Evolutionary conservation across 257 asterid species (phyloP).

Genomic region (Misopates orontium): DNA sequence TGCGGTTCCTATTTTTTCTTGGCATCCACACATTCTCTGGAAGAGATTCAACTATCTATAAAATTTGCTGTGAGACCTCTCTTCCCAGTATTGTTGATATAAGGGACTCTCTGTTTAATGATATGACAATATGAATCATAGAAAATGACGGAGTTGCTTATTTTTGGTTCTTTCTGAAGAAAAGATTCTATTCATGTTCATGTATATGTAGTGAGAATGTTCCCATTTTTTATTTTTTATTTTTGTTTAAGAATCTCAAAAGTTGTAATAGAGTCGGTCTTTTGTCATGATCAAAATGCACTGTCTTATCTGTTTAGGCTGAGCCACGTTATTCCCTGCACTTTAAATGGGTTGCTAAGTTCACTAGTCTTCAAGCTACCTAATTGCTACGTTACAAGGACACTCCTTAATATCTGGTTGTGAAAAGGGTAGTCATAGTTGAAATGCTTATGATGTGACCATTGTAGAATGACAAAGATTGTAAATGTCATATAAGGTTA

Average conservation of each 20-base stretch:
- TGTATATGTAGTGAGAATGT: too few species aligned
- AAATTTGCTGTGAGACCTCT: neutral
- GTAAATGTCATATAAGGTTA: too few species aligned
- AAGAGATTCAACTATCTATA: slow-evolving; percentile 7
- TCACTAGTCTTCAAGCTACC: too few species aligned
- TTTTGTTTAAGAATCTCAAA: neutral
- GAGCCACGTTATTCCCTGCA: too few species aligned
- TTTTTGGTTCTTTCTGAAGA: neutral
- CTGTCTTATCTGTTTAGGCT: neutral
- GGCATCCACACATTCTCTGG: neutral
- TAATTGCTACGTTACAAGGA: too few species aligned
- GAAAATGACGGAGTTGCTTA: neutral
- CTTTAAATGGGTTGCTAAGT: too few species aligned
- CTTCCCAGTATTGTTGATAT: slow-evolving; percentile 5
- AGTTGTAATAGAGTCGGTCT: neutral
- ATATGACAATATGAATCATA: slow-evolving; percentile 7
- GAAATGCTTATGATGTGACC: too few species aligned
- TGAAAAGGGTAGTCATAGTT: too few species aligned
- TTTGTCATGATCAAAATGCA: neutral
- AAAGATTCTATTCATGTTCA: neutral
- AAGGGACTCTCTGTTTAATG: slow-evolving; percentile 2
- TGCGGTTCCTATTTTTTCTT: neutral
- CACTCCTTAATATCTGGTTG: too few species aligned
- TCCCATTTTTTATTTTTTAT: too few species aligned
- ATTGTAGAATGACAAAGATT: too few species aligned